phyloP scores from a whole-genome alignment of 2,329 filamentous ascomycete species.

The Calonectria pteridis region DNA sequence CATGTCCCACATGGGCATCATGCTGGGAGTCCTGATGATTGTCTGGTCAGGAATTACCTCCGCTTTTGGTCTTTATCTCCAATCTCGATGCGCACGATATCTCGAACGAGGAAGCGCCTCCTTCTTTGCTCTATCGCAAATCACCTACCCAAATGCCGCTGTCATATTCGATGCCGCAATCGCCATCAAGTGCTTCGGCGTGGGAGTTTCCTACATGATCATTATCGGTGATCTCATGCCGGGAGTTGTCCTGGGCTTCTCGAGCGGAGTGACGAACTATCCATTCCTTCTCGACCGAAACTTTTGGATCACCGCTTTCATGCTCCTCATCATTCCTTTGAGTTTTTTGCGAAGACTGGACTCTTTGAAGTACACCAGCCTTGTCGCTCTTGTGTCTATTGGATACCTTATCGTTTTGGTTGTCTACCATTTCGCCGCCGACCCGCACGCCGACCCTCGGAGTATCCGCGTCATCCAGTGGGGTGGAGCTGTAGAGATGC shows the following conservation, averaged over 20 bases:
- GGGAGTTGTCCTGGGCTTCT: constrained; percentile 88
- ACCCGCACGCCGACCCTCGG: constrained; percentile 80
- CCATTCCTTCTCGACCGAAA: constrained; percentile 88
- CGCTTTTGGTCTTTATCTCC: constrained; percentile 94
- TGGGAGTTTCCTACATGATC: constrained; percentile 96
- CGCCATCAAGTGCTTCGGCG: constrained; percentile 97
- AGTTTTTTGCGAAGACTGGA: constrained; percentile 93
- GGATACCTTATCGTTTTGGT: constrained; percentile 94
- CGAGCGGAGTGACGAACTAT: constrained; percentile 68
- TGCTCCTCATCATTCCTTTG: constrained; percentile 94
- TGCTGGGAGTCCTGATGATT: constrained; percentile 85
- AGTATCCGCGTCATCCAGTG: constrained; percentile 82
- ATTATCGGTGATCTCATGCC: constrained; percentile 99
- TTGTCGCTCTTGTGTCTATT: constrained; percentile 92
- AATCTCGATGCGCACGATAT: constrained; percentile 92
- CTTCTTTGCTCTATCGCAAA: constrained; percentile 96
- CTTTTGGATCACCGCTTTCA: constrained; percentile 98
- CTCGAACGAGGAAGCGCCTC: constrained; percentile 89
- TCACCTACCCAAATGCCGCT: constrained; percentile 96
- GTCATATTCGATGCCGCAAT: constrained; percentile 97
- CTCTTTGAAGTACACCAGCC: constrained; percentile 96
- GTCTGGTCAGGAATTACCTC: constrained; percentile 91
- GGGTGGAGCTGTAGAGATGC: constrained; percentile 80
- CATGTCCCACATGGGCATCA: constrained; percentile 94
- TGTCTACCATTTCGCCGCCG: constrained; percentile 89